phyloP scores from a whole-genome alignment of 2,329 filamentous ascomycete species.

The Colletotrichum neosansevieriae region DNA sequence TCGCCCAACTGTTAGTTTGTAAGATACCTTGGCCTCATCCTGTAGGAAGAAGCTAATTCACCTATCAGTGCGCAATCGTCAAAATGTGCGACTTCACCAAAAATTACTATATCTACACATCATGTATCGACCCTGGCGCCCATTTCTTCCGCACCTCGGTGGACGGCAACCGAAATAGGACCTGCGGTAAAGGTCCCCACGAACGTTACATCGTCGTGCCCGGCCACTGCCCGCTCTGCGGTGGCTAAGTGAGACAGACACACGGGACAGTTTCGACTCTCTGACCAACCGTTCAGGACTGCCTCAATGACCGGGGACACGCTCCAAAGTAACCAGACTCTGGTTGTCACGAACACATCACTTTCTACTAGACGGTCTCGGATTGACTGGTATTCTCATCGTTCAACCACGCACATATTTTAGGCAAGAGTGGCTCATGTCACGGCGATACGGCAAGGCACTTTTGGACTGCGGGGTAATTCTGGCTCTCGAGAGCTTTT shows the following conservation, averaged over 20 bases:
- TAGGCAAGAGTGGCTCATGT: not conserved
- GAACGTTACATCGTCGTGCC: constrained; percentile 80
- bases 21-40: not conserved
- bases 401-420: not conserved
- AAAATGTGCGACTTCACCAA: constrained; percentile 76
- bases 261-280: not conserved
- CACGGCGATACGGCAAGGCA: not conserved
- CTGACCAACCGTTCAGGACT: not conserved
- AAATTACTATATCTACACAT: constrained; percentile 82
- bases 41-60: not conserved
- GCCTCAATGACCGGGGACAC: not conserved
- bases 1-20: not conserved
- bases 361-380: not conserved
- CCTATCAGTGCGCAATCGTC: constrained; percentile 12
- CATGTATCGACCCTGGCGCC: constrained; percentile 74
- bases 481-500: not conserved
- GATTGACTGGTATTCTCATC: not conserved
- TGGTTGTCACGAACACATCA: not conserved
- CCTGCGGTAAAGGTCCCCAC: constrained; percentile 75
- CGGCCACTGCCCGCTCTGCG: constrained; percentile 67
- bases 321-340: not conserved
- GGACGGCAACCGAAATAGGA: constrained; percentile 71
- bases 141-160: constrained; percentile 79
- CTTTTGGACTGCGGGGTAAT: not conserved
- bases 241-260: constrained; percentile 43